Conservation (phyloP, 805 yeast species). For the Ogataea chonburiensis region DNA sequence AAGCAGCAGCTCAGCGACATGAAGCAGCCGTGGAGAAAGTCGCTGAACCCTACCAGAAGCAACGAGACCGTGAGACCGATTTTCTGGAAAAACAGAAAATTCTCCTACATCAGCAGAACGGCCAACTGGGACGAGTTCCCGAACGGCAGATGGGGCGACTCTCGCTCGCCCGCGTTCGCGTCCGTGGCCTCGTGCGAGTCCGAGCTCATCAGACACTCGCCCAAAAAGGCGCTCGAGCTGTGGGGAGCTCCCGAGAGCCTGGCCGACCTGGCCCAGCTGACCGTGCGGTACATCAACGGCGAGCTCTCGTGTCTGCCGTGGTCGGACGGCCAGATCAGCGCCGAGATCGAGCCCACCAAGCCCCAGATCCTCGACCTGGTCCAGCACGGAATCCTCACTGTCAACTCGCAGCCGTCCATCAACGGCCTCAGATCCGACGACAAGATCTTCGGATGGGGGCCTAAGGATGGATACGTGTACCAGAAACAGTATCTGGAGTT, state of each 20-base stretch:
- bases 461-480: slow-evolving; percentile 85
- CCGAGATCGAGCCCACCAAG: slow-evolving; percentile 67
- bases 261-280: slow-evolving; percentile 60
- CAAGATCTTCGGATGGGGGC: slow-evolving; percentile 90
- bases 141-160: slow-evolving; percentile 98
- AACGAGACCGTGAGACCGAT: slow-evolving; percentile 89
- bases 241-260: slow-evolving; percentile 81
- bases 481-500: slow-evolving; percentile 93
- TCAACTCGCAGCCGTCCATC: slow-evolving; percentile 93
- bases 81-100: slow-evolving; percentile 93
- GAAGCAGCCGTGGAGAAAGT: slow-evolving; percentile 83
- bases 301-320: slow-evolving; percentile 79
- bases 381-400: slow-evolving; percentile 66
- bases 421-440: slow-evolving; percentile 76
- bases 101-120: slow-evolving; percentile 84
- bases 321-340: slow-evolving; percentile 88
- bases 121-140: slow-evolving; percentile 98
- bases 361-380: slow-evolving; percentile 63
- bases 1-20: slow-evolving; percentile 26
- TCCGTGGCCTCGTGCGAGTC: slow-evolving; percentile 81
- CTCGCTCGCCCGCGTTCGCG: slow-evolving; percentile 96
- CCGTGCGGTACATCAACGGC: slow-evolving; percentile 70
- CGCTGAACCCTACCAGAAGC: slow-evolving; percentile 74
- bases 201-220: slow-evolving; percentile 76
- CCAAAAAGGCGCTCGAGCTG: slow-evolving; percentile 72